Conservation (phyloP, 169 alveolate species). For the Amoebophrya sp. region DNA sequence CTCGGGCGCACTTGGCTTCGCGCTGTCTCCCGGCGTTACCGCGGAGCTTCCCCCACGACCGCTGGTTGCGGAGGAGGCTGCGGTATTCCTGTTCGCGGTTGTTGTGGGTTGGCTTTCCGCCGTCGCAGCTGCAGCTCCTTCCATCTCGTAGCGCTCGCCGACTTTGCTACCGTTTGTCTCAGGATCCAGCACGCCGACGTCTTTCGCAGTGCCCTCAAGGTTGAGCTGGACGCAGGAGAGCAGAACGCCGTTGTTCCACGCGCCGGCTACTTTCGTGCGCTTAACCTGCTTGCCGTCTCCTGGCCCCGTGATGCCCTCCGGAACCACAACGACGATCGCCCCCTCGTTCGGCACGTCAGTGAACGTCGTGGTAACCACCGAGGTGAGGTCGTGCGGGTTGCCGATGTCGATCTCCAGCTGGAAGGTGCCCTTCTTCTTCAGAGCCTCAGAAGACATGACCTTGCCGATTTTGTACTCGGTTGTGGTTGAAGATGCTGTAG, state of each 20-base stretch:
- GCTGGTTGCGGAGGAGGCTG: no score
- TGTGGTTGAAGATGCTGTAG: neutral
- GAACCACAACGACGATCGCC: neutral
- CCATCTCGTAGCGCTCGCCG: neutral
- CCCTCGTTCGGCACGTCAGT: neutral
- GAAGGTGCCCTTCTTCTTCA: neutral
- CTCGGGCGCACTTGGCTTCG: neutral
- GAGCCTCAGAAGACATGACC: neutral
- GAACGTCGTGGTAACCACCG: neutral
- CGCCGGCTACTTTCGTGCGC: neutral
- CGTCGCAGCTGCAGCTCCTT: neutral
- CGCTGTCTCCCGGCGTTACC: neutral
- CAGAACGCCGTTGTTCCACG: neutral
- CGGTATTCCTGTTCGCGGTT: neutral
- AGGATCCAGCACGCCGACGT: neutral
- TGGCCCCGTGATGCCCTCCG: neutral
- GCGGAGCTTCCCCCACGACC: no score
- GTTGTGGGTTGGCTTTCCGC: neutral
- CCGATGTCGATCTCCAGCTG: neutral
- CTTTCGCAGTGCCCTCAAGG: neutral
- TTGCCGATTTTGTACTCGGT: neutral
- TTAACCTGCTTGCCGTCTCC: neutral
- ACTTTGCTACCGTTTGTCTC: neutral
- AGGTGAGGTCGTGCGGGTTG: neutral
- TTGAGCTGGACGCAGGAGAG: neutral